These are phyloP conservation scores for Diaporthe longicolla DNA, from an alignment of 2,329 filamentous ascomycete genomes.

Conservation along the genomic window DNA sequence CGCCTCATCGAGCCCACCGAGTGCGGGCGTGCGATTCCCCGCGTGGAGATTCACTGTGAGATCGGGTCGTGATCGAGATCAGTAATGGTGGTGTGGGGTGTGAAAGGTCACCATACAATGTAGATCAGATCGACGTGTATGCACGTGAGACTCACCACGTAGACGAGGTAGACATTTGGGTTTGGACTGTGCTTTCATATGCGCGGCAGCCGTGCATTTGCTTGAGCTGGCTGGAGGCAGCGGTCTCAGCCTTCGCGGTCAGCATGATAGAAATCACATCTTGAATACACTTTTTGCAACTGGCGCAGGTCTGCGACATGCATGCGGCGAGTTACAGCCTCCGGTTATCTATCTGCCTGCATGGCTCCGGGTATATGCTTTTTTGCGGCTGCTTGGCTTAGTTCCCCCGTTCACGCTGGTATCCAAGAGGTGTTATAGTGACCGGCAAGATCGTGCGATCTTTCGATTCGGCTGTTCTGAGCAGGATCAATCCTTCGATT, in stretches of 20 bases:
- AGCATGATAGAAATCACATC: background rate
- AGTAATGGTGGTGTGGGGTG: background rate
- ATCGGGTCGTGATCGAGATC: conserved; percentile 22
- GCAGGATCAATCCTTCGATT: background rate
- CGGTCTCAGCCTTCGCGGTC: background rate
- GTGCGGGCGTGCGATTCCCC: background rate
- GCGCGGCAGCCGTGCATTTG: background rate
- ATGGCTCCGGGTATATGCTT: background rate
- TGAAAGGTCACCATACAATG: background rate
- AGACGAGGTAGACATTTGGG: background rate
- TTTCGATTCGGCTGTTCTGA: background rate
- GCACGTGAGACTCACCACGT: background rate
- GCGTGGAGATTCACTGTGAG: background rate
- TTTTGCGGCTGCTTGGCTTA: background rate
- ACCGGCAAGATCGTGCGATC: background rate
- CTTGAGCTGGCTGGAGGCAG: background rate
- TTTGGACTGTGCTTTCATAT: conserved; percentile 1
- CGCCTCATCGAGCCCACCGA: background rate
- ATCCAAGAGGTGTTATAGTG: background rate
- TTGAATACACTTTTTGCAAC: background rate
- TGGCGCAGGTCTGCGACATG: background rate
- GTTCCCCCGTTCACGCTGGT: background rate
- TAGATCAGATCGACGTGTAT: conserved; percentile 7
- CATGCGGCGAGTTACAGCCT: background rate
- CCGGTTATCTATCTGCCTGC: background rate